A percentile compares a stretch with the other conserved stretches of the same genome.
phyloP scores from a whole-genome alignment of 1,284 basidiomycete genomes.

The Ceratobasidium sp. region DNA sequence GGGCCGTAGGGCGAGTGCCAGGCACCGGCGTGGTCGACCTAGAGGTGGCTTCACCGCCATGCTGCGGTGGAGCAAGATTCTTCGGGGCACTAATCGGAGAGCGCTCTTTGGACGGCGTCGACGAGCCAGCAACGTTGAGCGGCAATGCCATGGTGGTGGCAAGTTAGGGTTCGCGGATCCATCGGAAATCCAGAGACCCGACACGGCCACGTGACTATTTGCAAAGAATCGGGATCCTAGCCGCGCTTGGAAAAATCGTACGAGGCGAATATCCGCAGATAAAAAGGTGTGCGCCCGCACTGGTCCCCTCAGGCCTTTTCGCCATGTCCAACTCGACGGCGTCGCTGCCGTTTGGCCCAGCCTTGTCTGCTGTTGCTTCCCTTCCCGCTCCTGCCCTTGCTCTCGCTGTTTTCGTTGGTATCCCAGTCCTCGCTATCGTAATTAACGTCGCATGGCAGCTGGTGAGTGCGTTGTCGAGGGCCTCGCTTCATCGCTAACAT shows the following conservation, averaged over 20 bases:
- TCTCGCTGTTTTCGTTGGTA: constrained; percentile 32
- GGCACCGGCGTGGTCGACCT: constrained; percentile 37
- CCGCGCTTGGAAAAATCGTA: constrained; percentile 44
- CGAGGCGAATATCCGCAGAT: constrained; percentile 20
- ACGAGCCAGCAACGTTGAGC: constrained; percentile 38
- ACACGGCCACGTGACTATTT: constrained; percentile 37
- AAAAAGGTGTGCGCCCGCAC: not conserved
- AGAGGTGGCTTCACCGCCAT: not conserved
- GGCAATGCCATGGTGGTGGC: constrained; percentile 40
- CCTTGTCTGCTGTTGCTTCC: constrained; percentile 1
- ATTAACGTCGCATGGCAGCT: constrained; percentile 74
- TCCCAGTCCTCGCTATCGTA: constrained; percentile 58
- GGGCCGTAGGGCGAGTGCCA: constrained; percentile 16
- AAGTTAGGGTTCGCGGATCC: constrained; percentile 3
- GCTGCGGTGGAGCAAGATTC: constrained; percentile 15
- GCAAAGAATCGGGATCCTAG: not conserved
- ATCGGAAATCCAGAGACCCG: not conserved
- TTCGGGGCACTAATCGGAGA: constrained; percentile 38
- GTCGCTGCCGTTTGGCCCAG: constrained; percentile 11
- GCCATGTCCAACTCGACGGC: constrained; percentile 43
- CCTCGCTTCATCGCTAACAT: not conserved
- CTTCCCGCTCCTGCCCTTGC: constrained; percentile 28
- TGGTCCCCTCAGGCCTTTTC: constrained; percentile 1
- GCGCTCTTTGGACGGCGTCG: constrained; percentile 40
- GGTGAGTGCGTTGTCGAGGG: constrained; percentile 58